phyloP scores from a whole-genome alignment of 345 rosid species.

The Pseudoturritis turrita region DNA sequence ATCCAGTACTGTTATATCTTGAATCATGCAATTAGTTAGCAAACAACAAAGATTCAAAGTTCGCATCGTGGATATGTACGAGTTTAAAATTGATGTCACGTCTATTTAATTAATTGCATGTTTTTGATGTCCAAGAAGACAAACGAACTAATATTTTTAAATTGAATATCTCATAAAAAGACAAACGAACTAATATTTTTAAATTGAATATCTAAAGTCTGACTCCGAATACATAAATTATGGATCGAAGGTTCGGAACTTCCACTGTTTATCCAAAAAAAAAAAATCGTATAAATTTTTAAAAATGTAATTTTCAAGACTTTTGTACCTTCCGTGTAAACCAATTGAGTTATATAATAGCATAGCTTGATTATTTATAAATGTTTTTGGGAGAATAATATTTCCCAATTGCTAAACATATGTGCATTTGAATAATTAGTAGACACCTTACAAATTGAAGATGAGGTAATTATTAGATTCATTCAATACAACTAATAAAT shows the following conservation, averaged over 20 bases:
- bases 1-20: background rate
- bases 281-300: background rate
- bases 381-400: background rate
- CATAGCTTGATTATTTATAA: background rate
- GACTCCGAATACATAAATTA: too few relatives aligned
- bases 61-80: background rate
- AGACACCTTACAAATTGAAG: conserved; percentile 9
- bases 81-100: background rate
- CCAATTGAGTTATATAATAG: background rate
- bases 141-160: too few relatives aligned
- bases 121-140: background rate
- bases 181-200: too few relatives aligned
- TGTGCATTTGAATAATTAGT: background rate
- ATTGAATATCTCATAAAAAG: too few relatives aligned
- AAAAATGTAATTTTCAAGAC: background rate
- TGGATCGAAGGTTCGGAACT: too few relatives aligned
- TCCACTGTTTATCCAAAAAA: too few relatives aligned
- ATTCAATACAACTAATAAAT: conserved; percentile 19
- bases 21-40: background rate
- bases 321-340: background rate
- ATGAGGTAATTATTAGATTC: conserved; percentile 32
- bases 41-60: background rate
- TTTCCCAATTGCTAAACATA: background rate
- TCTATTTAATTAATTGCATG: too few relatives aligned
- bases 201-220: too few relatives aligned